Conservation (phyloP, 164 flowering plant genomes). For the Saururus chinensis region DNA sequence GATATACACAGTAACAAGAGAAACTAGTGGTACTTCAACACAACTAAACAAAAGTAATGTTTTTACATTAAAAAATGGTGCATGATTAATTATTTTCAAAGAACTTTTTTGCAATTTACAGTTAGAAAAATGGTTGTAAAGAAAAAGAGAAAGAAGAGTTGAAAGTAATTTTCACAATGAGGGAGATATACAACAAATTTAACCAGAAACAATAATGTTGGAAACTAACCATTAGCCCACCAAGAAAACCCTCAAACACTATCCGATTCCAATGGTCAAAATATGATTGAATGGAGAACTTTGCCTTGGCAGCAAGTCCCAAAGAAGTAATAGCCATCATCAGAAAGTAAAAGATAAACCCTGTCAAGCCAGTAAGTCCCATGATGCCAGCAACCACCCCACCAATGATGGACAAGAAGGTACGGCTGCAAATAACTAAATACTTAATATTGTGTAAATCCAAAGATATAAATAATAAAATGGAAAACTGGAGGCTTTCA, state of each 20-base stretch:
- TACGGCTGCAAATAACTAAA: conserved; percentile 58
- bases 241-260: conserved; percentile 63
- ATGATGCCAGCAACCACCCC: conserved; percentile 92
- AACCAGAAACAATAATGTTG: background rate
- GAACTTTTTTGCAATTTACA: background rate
- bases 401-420: conserved; percentile 91
- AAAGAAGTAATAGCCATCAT: conserved; percentile 83
- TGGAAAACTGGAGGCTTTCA: background rate
- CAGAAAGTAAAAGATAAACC: conserved; percentile 74
- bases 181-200: background rate
- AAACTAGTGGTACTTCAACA: background rate
- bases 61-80: background rate
- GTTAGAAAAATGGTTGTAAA: background rate
- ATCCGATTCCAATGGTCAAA: conserved; percentile 84
- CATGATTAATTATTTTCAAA: background rate
- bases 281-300: conserved; percentile 60
- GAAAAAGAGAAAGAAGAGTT: background rate
- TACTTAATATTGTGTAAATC: background rate
- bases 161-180: background rate
- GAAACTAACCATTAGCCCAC: conserved; percentile 84
- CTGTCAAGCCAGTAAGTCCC: conserved; percentile 76
- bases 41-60: background rate
- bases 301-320: conserved; percentile 74
- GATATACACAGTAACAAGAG: background rate
- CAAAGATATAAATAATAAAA: background rate